Evolutionary conservation across 2,329 filamentous ascomycete genomes (phyloP).

Genomic region (Talaromyces piceae): DNA sequence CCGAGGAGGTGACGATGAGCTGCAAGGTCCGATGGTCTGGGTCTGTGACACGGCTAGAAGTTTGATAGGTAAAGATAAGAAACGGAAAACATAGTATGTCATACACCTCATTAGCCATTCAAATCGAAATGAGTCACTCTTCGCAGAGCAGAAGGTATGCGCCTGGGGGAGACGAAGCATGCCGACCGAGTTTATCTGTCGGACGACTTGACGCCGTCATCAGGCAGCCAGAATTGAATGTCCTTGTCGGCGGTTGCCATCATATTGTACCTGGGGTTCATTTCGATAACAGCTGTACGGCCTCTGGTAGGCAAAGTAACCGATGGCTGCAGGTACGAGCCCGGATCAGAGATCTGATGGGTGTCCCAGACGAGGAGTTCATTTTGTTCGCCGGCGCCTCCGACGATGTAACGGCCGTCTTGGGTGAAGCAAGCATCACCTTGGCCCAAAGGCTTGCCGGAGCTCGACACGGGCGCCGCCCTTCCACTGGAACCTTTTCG

Average conservation of each 20-base stretch:
- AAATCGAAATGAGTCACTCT: not conserved
- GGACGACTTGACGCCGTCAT: conserved; percentile 40
- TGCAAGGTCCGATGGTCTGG: conserved; percentile 56
- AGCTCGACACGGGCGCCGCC: conserved; percentile 44
- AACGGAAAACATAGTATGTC: conserved; percentile 23
- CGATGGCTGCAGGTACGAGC: conserved; percentile 44
- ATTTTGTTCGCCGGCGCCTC: conserved; percentile 60
- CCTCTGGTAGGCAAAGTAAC: conserved; percentile 40
- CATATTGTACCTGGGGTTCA: conserved; percentile 88
- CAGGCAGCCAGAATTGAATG: conserved; percentile 68
- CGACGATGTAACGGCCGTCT: conserved; percentile 81
- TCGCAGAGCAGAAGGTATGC: not conserved
- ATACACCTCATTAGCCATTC: not conserved
- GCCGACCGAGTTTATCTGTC: conserved; percentile 22
- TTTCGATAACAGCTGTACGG: conserved; percentile 67
- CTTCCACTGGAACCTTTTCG: conserved; percentile 43
- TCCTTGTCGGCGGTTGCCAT: conserved; percentile 85
- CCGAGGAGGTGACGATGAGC: conserved; percentile 39
- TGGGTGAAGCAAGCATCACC: conserved; percentile 83
- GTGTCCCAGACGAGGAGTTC: conserved; percentile 86
- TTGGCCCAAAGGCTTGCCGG: conserved; percentile 47
- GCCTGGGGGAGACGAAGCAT: too few relatives aligned
- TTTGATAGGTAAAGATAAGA: conserved; percentile 60
- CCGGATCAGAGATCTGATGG: conserved; percentile 47
- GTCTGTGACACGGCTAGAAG: conserved; percentile 58